Conservation (phyloP, 768 basidiomycete genomes). For the Terana coerulea region DNA sequence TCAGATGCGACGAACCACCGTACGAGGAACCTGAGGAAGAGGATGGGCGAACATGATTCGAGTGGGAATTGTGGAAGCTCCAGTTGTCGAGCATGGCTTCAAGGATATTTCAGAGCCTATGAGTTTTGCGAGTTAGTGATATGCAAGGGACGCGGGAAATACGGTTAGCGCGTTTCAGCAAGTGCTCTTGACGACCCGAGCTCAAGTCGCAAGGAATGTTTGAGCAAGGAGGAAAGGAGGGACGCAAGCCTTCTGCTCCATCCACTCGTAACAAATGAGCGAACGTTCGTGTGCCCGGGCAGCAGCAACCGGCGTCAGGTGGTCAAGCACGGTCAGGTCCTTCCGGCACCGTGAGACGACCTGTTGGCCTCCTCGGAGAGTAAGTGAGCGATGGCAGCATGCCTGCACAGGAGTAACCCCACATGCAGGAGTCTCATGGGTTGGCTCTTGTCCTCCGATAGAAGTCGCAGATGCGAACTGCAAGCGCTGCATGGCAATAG, state of each 20-base stretch:
- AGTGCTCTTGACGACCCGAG: background rate
- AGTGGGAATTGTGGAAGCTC: slow-evolving; percentile 10
- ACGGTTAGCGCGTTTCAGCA: background rate
- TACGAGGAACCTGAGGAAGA: slow-evolving; percentile 16
- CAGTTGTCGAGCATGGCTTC: slow-evolving; percentile 22
- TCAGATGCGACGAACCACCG: slow-evolving; percentile 22
- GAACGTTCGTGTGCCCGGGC: slow-evolving; percentile 6
- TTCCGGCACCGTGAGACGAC: background rate
- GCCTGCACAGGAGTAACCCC: too few relatives aligned
- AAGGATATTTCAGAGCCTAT: background rate
- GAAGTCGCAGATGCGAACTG: too few relatives aligned
- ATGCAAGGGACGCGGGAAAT: background rate
- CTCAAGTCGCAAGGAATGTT: background rate
- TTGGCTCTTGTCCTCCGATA: too few relatives aligned
- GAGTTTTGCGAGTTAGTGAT: background rate
- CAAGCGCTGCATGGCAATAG: too few relatives aligned
- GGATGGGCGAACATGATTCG: slow-evolving; percentile 17
- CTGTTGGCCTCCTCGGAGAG: background rate
- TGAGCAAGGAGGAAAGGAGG: background rate
- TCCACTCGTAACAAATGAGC: slow-evolving; percentile 4
- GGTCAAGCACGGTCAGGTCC: background rate
- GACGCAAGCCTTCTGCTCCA: background rate
- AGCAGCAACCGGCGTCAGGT: background rate
- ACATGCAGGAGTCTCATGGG: too few relatives aligned
- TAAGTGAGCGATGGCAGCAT: too few relatives aligned